phyloP scores from a whole-genome alignment of 179 eudicot genomes.

The Spergularia azorica region DNA sequence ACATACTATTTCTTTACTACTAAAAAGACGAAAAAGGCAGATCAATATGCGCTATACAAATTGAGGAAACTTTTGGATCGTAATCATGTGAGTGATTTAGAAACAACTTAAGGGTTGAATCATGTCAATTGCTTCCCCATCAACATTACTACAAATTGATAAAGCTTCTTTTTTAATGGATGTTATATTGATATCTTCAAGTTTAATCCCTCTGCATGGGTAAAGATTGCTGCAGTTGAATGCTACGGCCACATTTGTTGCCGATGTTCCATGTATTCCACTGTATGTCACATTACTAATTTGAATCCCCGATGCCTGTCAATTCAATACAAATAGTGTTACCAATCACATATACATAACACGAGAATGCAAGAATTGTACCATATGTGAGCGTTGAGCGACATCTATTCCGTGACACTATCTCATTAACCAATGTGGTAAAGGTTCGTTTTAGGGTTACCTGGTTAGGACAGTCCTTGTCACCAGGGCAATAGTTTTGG shows the following conservation, averaged over 20 bases:
- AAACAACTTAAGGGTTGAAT: constrained; percentile 39
- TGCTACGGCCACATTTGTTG: constrained; percentile 32
- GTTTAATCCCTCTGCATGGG: constrained; percentile 41
- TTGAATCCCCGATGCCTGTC: constrained; percentile 34
- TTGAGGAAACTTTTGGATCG: no score
- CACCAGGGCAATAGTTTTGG: constrained; percentile 31
- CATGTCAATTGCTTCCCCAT: constrained; percentile 27
- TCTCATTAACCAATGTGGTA: no score
- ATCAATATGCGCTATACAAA: no score
- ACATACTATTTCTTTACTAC: background rate
- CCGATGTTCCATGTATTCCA: constrained; percentile 39
- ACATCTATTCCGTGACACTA: no score
- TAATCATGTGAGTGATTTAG: background rate
- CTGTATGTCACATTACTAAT: constrained; percentile 29
- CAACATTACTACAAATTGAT: constrained; percentile 37
- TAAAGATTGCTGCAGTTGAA: constrained; percentile 38
- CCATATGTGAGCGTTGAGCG: background rate
- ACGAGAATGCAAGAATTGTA: no score
- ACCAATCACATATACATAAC: no score
- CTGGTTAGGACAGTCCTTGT: constrained; percentile 28
- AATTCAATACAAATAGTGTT: background rate
- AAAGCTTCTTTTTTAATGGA: constrained; percentile 20
- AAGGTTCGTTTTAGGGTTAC: background rate
- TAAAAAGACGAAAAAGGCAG: no score
- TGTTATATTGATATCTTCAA: constrained; percentile 37